Percentiles rank a stretch among this genome's conserved stretches.
phyloP scores from a whole-genome alignment of 192 early-diverging fungal genomes.

The Entomortierella parvispora region DNA sequence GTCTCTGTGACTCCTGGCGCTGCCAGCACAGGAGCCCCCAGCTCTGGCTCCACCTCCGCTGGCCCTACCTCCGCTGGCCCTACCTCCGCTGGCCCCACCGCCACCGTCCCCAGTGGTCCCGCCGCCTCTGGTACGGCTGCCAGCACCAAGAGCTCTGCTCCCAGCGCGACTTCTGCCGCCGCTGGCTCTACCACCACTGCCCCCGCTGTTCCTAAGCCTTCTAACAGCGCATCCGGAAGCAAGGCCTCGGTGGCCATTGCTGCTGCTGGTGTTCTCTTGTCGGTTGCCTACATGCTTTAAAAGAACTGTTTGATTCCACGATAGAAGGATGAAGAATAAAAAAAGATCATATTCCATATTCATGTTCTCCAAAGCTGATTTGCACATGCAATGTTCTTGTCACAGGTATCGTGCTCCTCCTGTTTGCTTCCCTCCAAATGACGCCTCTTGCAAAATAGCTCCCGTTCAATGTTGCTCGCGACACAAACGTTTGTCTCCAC shows the following conservation, averaged over 20 bases:
- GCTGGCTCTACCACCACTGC: not conserved
- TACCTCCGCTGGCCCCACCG: not conserved
- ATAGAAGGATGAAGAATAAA: conserved; percentile 3
- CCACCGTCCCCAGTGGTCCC: not conserved
- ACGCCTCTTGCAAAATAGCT: too few species aligned
- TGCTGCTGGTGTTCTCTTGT: conserved; percentile 30
- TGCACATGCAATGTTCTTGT: too few species aligned
- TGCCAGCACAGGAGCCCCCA: not conserved
- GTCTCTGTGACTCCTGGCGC: conserved; percentile 28
- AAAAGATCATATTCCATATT: not conserved
- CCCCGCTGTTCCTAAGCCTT: not conserved
- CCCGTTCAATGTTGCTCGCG: too few species aligned
- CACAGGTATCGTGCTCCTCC: too few species aligned
- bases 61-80: not conserved
- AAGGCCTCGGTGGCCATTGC: conserved; percentile 27
- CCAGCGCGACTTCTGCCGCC: not conserved
- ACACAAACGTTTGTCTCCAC: too few species aligned
- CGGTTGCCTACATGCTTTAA: conserved; percentile 45
- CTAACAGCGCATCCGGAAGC: conserved; percentile 9
- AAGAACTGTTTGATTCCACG: not conserved
- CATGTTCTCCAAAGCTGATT: not conserved
- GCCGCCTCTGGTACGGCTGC: not conserved
- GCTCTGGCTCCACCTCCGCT: not conserved
- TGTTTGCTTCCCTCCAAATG: too few species aligned
- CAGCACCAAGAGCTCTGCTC: too few species aligned